Evolutionary conservation across 768 basidiomycete species (phyloP), one percentile per base, ranked within the genome.

Genomic region (Boletus speciosus): DNA sequence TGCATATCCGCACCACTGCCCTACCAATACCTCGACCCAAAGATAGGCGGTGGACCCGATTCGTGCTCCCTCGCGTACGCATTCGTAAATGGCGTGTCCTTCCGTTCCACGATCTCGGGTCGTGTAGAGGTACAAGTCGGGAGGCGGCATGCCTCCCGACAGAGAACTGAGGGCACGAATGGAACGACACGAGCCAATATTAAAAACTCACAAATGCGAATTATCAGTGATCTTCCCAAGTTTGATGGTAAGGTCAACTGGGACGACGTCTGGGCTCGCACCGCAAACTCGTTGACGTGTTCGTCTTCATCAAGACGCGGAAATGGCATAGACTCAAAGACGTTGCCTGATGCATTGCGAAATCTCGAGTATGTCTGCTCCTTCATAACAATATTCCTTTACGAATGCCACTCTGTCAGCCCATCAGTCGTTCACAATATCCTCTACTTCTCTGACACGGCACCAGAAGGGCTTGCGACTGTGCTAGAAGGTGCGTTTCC

Each of bases 101-200:
- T 90, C 61, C 76, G 78, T n/a, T 88, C 87, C 9, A 76, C 75
- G 1, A 79, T 90, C 49, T 78, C 79, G 1, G 88, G 89, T 11
- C 73, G 73, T 44, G 67, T 72, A n/a, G 72, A 79, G 15, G 67
- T 78, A 3, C 84, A 86, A 61, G 87, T 90, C 12, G 89, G 89
- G 29, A 75, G 87, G 43, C 85, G 85, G 85, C 85, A 87, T 64
- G 77, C 85, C 16, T 79, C 55, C 73, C 77, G 60, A 73, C 72
- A 59, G 59, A 67, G 27, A 46, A 19, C 10, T 14, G 51, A 50
- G 38, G 37, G 45, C 41, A 6, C 11, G 39, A 27, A 40, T 35
- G 44, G 19, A 46, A 37, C 12, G 25, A 21, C 2, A 5, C 47
- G 5, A 6, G 37, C 21, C 14, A 21, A 51, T 27, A 23, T 38